Conservation (phyloP, 2,329 filamentous ascomycete genomes). For the Cytospora paraplurivora region DNA sequence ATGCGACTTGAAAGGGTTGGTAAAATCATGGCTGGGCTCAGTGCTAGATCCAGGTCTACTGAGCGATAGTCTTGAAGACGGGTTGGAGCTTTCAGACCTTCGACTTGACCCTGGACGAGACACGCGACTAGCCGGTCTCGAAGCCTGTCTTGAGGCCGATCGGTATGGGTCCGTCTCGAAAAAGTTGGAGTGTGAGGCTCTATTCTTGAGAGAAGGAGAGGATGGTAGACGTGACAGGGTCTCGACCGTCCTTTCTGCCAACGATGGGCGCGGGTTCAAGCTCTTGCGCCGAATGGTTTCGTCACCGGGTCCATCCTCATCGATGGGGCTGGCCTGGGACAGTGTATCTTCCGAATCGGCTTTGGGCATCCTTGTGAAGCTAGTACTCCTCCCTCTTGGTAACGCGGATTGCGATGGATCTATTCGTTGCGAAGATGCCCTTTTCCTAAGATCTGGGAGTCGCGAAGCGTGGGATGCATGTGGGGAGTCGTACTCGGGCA, state of each 20-base stretch:
- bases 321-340: slow-evolving; percentile 18
- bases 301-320: slow-evolving; percentile 7
- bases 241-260: slow-evolving; percentile 84
- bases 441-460: slow-evolving; percentile 20
- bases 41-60: slow-evolving; percentile 60
- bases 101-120: slow-evolving; percentile 61
- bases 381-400: slow-evolving; percentile 21
- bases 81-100: slow-evolving; percentile 61
- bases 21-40: slow-evolving; percentile 49
- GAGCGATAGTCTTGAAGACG: slow-evolving; percentile 48
- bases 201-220: slow-evolving; percentile 69
- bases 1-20: slow-evolving; percentile 47
- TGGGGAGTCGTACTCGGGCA: slow-evolving; percentile 19
- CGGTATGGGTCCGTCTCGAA: slow-evolving; percentile 67
- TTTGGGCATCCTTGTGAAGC: slow-evolving; percentile 17
- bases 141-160: slow-evolving; percentile 53
- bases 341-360: slow-evolving; percentile 13
- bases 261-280: slow-evolving; percentile 52
- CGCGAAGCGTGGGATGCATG: slow-evolving; percentile 7
- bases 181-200: slow-evolving; percentile 72
- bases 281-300: slow-evolving; percentile 11
- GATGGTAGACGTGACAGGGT: slow-evolving; percentile 77
- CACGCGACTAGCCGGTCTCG: slow-evolving; percentile 47
- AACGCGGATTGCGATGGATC: slow-evolving; percentile 7
- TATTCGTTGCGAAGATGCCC: slow-evolving; percentile 17